Conservation (phyloP, 1,139 yeast species). For the Tardiomyces digboiensis region DNA sequence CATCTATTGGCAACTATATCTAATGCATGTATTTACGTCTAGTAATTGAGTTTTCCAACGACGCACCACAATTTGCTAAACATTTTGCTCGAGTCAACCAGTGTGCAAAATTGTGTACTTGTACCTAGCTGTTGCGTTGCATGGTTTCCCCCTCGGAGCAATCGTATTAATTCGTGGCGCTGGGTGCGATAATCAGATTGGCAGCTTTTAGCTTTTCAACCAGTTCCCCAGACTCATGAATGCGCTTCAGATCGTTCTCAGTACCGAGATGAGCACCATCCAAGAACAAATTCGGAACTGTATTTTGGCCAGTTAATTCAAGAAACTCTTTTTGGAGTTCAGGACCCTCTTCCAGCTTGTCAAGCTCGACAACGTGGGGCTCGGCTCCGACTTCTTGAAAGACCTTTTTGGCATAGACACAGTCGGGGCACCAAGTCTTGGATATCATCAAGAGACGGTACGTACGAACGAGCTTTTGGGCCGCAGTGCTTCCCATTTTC, state of each 20-base stretch:
- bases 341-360: constrained; percentile 46
- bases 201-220: constrained; percentile 10
- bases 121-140: too few relatives aligned
- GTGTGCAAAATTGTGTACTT: too few relatives aligned
- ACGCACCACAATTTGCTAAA: too few relatives aligned
- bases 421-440: constrained; percentile 74
- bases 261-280: constrained; percentile 40
- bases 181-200: constrained; percentile 9
- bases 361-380: constrained; percentile 53
- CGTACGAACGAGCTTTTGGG: constrained; percentile 6
- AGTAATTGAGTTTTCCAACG: too few relatives aligned
- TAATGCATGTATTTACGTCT: too few relatives aligned
- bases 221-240: constrained; percentile 16
- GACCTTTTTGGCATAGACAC: constrained; percentile 48
- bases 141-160: too few relatives aligned
- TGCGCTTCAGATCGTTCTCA: constrained; percentile 17
- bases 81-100: too few relatives aligned
- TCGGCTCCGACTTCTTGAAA: constrained; percentile 44
- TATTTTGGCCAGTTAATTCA: constrained; percentile 49
- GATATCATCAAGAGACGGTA: constrained; percentile 49
- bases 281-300: constrained; percentile 65
- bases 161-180: too few relatives aligned
- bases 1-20: too few relatives aligned
- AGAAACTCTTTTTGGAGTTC: constrained; percentile 53
- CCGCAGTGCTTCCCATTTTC: neutral